Percentiles rank a stretch among this genome's conserved stretches.
Evolutionary conservation across 495 filamentous ascomycete genomes (phyloP).

Genomic region (Collariella sp.): DNA sequence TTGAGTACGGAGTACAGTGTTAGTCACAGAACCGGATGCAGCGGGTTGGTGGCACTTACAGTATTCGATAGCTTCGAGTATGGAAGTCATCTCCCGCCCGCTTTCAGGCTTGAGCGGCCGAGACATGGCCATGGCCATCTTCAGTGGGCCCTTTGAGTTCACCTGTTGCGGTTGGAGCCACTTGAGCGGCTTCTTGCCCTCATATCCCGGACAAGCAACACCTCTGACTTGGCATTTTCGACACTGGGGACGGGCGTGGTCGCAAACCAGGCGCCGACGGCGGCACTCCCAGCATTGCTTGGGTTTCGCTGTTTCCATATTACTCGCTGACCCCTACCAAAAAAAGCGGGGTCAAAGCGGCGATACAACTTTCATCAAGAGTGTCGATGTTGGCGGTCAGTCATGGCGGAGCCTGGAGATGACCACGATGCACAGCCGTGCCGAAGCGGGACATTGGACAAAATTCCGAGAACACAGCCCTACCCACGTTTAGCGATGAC

Average conservation of each 20-base stretch:
- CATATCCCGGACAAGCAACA: conserved; percentile 4
- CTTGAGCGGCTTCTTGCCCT: neutral
- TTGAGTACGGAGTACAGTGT: neutral
- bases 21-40: neutral
- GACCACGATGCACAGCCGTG: neutral
- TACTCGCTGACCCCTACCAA: neutral
- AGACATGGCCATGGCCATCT: neutral
- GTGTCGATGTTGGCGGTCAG: neutral
- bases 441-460: too few relatives aligned
- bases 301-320: neutral
- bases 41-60: neutral
- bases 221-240: conserved; percentile 1
- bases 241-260: conserved; percentile 1
- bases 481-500: too few relatives aligned
- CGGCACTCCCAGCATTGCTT: conserved; percentile 11
- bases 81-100: neutral
- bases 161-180: conserved; percentile 3
- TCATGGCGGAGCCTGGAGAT: neutral
- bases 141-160: neutral
- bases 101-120: neutral
- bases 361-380: too few relatives aligned
- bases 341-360: too few relatives aligned
- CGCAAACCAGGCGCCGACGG: conserved; percentile 9
- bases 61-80: conserved; percentile 2
- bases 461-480: too few relatives aligned